Percentiles rank a stretch among this genome's conserved stretches.
Evolutionary conservation across 441 rosid species (phyloP).

Genomic region (Sinapis alba): DNA sequence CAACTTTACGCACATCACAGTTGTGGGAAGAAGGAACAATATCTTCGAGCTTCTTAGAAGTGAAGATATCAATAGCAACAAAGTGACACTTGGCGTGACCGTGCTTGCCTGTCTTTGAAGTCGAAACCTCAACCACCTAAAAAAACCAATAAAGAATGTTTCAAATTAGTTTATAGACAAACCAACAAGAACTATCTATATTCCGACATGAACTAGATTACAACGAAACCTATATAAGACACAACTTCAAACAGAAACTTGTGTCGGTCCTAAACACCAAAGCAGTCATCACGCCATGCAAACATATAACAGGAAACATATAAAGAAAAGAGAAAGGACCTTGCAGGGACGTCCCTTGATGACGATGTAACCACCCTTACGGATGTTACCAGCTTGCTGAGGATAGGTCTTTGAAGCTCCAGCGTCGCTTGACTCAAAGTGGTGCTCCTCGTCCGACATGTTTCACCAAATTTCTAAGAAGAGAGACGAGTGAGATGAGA

Average conservation of each 20-base stretch:
- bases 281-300: not conserved
- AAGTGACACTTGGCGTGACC: conserved; percentile 98
- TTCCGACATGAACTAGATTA: not conserved
- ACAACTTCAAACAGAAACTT: not conserved
- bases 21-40: conserved; percentile 97
- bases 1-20: conserved; percentile 64
- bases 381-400: conserved; percentile 89
- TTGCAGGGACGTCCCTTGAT: conserved; percentile 91
- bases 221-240: not conserved
- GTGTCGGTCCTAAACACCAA: not conserved
- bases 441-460: conserved; percentile 98
- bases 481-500: not conserved
- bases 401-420: conserved; percentile 93
- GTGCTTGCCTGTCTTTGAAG: conserved; percentile 97
- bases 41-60: conserved; percentile 91
- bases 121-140: conserved; percentile 94
- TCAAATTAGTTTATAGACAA: not conserved
- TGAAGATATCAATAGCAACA: conserved; percentile 91
- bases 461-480: not conserved
- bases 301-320: not conserved
- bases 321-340: conserved; percentile 38
- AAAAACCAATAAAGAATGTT: not conserved
- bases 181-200: not conserved
- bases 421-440: conserved; percentile 89
- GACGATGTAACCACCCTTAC: conserved; percentile 87